Conservation (phyloP, 257 asterid genomes). For the Leptodermis oblonga region DNA sequence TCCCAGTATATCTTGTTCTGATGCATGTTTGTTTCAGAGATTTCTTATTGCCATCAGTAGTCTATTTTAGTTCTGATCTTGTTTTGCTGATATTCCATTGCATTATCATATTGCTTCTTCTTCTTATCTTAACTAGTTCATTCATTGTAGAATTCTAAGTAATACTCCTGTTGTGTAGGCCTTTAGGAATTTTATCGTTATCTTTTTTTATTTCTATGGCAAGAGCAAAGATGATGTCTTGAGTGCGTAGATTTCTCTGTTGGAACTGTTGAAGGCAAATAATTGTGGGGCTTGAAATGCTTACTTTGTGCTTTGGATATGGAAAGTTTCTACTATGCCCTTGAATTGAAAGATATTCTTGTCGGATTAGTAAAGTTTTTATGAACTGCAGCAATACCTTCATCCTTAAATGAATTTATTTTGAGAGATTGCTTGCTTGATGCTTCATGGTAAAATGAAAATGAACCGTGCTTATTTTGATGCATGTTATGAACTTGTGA, state of each 20-base stretch:
- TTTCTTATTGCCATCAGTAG: neutral
- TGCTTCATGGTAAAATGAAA: neutral
- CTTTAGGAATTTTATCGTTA: too few relatives aligned
- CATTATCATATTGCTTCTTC: neutral
- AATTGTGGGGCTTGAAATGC: neutral
- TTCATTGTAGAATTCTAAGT: neutral
- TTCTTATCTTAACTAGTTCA: neutral
- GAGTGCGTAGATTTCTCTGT: neutral
- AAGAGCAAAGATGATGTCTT: neutral
- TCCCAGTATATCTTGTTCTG: neutral
- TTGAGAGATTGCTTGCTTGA: neutral
- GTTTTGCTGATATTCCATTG: neutral
- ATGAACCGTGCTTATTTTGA: neutral
- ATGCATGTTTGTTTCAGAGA: conserved; percentile 16
- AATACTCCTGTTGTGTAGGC: neutral
- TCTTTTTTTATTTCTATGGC: neutral
- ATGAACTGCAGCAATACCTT: neutral
- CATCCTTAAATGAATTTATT: neutral
- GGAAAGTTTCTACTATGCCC: neutral
- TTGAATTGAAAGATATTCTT: neutral
- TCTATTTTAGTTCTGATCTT: conserved; percentile 7
- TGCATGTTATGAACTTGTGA: neutral
- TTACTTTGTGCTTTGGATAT: too few relatives aligned
- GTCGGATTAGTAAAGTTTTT: neutral
- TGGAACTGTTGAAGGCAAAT: neutral